Conservation (phyloP, 2,329 filamentous ascomycete species). For the Rutstroemia sp. region DNA sequence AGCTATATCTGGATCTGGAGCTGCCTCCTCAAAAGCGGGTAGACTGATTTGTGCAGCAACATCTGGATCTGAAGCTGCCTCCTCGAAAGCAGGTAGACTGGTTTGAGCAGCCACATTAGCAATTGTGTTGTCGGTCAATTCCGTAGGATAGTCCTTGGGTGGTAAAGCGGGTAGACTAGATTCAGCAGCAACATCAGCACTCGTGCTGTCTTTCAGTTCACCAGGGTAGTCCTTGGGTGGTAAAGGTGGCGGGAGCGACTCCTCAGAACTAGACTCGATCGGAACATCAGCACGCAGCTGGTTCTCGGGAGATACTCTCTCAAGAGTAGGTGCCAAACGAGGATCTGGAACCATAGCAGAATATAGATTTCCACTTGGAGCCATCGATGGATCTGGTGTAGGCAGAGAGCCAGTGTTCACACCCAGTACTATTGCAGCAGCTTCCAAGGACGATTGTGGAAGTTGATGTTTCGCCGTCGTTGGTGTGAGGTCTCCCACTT, state of each 20-base stretch:
- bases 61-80: no score
- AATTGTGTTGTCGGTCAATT: no score
- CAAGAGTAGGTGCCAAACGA: conserved; percentile 16
- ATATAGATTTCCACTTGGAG: conserved; percentile 20
- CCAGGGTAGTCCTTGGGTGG: conserved; percentile 16
- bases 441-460: conserved; percentile 13
- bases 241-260: conserved; percentile 37
- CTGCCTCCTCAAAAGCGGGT: no score
- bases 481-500: conserved; percentile 20
- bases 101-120: no score
- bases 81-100: no score
- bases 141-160: no score
- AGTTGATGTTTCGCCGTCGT: conserved; percentile 19
- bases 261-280: conserved; percentile 27
- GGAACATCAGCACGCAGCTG: conserved; percentile 20
- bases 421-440: conserved; percentile 30
- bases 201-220: no score
- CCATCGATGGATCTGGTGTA: conserved; percentile 19
- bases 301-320: conserved; percentile 17
- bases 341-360: conserved; percentile 20
- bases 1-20: no score
- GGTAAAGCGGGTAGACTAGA: no score
- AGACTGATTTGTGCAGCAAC: no score
- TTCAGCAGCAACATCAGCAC: no score
- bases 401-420: conserved; percentile 12